Evolutionary conservation across 2,329 filamentous ascomycete species (phyloP), one percentile per base, ranked within the genome.

Genomic region (Fusarium ambrosium): DNA sequence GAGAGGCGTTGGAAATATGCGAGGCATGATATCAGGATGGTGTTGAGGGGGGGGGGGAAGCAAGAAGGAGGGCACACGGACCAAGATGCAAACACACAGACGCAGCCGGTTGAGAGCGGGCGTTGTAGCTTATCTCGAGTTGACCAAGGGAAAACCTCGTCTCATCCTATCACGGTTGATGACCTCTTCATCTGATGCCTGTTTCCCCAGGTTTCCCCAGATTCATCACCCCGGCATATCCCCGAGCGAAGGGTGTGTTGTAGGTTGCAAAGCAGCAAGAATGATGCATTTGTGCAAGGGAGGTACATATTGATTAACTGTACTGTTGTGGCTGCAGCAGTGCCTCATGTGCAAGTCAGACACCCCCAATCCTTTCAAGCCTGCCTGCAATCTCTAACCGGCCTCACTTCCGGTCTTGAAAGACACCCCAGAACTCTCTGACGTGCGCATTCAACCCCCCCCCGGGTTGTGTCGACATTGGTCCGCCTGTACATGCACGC

Each of bases 261-360:
- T 34, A 34, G 29, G 48, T 53, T 43, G 20, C 32, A 13, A 6
- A 56, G 22, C 32, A 51, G 58, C 41, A 69, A 70, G 27, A 66
- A 48, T 48, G 39, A 45, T 27, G 56, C 45, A 48, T 63, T 70
- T 70, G 48, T n/a, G 27, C 48, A 53, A 53, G 48, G 48, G 48
- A 53, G 48, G 48, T 53, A 32, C 48, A 29, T 63, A 59, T 41
- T 29, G 24, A 43, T 24, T 24, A 37, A 37, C 24, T 51, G 32
- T 32, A 32, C 27, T 32, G 58, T 36, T 61, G 43, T 66, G 64
- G 58, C 64, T 37, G 34, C 36, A 34, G 32, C 36, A 34, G 32
- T 34, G 32, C 32, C 20, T 53, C 48, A 29, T 53, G 48, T 41
- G 22, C 48, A 55, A 56, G 48, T 14, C 48, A 56, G 45, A 16